Evolutionary conservation across 2,329 filamentous ascomycete genomes (phyloP).

Genomic region (Incumbomyces lentus): DNA sequence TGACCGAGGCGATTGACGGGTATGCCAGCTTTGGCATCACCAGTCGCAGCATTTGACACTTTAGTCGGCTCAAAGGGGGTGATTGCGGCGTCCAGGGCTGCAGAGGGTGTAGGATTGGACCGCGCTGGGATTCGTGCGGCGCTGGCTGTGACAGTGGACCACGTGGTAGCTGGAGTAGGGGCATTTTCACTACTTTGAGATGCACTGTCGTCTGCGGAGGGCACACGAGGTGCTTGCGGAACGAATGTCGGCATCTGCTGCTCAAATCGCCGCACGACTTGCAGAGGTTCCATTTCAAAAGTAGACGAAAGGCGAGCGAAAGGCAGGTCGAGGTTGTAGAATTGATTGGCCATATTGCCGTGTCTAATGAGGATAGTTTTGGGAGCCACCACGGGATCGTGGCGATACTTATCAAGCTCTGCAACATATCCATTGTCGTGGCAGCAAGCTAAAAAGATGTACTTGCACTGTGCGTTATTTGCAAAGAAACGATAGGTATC

Average conservation of each 20-base stretch:
- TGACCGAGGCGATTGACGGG: constrained; percentile 38
- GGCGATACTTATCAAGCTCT: constrained; percentile 43
- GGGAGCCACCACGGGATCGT: constrained; percentile 9
- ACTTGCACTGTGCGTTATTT: constrained; percentile 51
- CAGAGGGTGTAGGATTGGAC: not conserved
- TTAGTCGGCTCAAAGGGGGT: constrained; percentile 8
- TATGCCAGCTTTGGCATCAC: constrained; percentile 23
- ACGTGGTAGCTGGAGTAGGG: constrained; percentile 5
- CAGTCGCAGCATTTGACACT: constrained; percentile 23
- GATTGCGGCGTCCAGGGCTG: constrained; percentile 6
- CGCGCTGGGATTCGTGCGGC: constrained; percentile 5
- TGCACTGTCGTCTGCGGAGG: not conserved
- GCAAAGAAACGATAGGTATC: constrained; percentile 39
- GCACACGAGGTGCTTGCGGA: not conserved
- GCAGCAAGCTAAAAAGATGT: constrained; percentile 54
- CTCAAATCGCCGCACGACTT: constrained; percentile 1
- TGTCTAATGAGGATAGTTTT: constrained; percentile 15
- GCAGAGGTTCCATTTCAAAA: constrained; percentile 13
- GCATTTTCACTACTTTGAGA: constrained; percentile 3
- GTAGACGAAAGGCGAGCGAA: constrained; percentile 14
- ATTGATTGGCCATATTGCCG: constrained; percentile 8
- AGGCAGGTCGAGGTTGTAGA: constrained; percentile 9
- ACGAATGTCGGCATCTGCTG: not conserved
- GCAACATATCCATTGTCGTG: constrained; percentile 51
- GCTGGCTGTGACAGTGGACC: constrained; percentile 8